Percentiles rank a stretch among this genome's conserved stretches.
Evolutionary conservation across 495 filamentous ascomycete species (phyloP).

Genomic region (Penicillium egyptiacum): DNA sequence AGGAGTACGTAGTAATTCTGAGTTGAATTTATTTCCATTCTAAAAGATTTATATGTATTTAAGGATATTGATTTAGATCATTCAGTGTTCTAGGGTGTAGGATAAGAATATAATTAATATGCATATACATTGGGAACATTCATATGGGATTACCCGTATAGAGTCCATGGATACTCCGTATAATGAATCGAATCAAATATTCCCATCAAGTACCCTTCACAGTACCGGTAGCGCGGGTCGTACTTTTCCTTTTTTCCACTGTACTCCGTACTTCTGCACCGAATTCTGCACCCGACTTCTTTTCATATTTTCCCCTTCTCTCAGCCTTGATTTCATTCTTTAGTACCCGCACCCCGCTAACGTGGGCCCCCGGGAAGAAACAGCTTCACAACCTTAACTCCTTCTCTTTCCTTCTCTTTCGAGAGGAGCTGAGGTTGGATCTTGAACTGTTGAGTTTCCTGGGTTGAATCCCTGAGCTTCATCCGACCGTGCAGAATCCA

Average conservation of each 20-base stretch:
- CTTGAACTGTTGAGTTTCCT: background rate
- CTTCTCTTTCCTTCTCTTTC: background rate
- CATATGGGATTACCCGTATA: too few relatives aligned
- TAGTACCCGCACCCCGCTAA: constrained; percentile 7
- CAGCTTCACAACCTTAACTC: constrained; percentile 20
- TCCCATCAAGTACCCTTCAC: too few relatives aligned
- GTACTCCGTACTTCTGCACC: constrained; percentile 18
- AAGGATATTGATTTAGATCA: too few relatives aligned
- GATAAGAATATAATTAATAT: too few relatives aligned
- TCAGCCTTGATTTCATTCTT: constrained; percentile 6
- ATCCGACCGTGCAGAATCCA: background rate
- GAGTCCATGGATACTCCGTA: too few relatives aligned
- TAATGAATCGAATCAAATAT: too few relatives aligned
- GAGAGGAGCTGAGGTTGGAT: background rate
- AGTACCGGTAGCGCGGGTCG: background rate
- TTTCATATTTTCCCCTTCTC: constrained; percentile 4
- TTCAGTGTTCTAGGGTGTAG: too few relatives aligned
- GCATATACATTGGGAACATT: too few relatives aligned
- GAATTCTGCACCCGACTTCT: background rate
- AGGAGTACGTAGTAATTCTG: too few relatives aligned
- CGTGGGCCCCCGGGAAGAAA: constrained; percentile 8
- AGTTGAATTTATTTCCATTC: too few relatives aligned
- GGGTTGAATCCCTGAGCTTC: background rate
- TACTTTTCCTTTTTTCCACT: constrained; percentile 7
- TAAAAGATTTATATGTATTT: too few relatives aligned